Conservation (phyloP, 176 grass and related monocot species). For the Oropetium thomaeum region DNA sequence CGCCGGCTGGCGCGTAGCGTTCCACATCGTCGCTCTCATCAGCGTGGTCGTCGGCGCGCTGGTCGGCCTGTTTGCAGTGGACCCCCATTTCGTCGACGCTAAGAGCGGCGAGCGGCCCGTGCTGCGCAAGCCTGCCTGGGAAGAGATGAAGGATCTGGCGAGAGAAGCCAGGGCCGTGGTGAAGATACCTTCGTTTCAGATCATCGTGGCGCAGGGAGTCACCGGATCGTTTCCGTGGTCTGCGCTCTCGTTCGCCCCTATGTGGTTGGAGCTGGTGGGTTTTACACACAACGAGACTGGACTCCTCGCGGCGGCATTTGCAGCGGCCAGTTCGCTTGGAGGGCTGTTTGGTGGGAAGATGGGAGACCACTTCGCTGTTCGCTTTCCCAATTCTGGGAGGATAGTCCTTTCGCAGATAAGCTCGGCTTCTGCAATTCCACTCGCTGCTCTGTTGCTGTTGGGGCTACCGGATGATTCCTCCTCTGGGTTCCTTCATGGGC, state of each 20-base stretch:
- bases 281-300: conserved; percentile 61
- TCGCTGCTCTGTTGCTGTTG: conserved; percentile 64
- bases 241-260: conserved; percentile 60
- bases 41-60: conserved; percentile 54
- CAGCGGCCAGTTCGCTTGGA: conserved; percentile 61
- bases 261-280: conserved; percentile 86
- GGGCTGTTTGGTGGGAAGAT: conserved; percentile 72
- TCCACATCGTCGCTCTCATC: conserved; percentile 66
- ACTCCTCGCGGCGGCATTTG: conserved; percentile 42
- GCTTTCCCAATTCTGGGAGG: conserved; percentile 56
- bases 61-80: conserved; percentile 59
- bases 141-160: conserved; percentile 49
- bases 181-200: conserved; percentile 79
- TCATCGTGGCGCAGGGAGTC: conserved; percentile 85
- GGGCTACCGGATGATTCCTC: conserved; percentile 58
- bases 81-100: conserved; percentile 48
- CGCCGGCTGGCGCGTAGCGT: conserved; percentile 72
- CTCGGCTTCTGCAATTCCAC: conserved; percentile 71
- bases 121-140: conserved; percentile 39
- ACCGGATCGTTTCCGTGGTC: conserved; percentile 94
- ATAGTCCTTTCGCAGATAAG: conserved; percentile 84
- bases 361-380: conserved; percentile 59
- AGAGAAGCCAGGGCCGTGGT: conserved; percentile 66
- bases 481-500: conserved; percentile 46
- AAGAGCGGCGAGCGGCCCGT: neutral